A percentile compares a stretch with the other conserved stretches of the same genome.
phyloP scores from a whole-genome alignment of 2,329 filamentous ascomycete genomes.

The Aaosphaeria pasadenensis region DNA sequence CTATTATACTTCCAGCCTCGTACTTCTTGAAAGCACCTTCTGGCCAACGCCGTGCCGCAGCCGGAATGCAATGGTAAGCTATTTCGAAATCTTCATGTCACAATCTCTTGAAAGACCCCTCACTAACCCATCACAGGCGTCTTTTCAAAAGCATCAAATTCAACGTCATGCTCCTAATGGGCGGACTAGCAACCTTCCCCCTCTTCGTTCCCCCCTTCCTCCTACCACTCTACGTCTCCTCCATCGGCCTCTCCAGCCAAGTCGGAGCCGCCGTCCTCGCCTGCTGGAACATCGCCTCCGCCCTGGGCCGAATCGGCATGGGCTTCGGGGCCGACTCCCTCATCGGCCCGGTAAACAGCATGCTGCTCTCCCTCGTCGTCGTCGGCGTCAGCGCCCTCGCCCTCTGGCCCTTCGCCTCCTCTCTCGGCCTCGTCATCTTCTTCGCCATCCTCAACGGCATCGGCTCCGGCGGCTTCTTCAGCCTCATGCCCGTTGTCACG shows the following conservation, averaged over 20 bases:
- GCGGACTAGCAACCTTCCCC: conserved; percentile 57
- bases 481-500: conserved; percentile 62
- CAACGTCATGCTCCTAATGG: conserved; percentile 51
- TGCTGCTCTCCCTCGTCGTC: conserved; percentile 48
- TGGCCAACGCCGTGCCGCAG: neutral
- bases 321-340: conserved; percentile 42
- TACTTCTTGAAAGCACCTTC: neutral
- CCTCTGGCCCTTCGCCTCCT: conserved; percentile 59
- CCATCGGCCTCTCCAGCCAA: conserved; percentile 53
- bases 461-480: conserved; percentile 63
- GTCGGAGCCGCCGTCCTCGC: conserved; percentile 58
- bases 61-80: neutral
- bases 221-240: conserved; percentile 54
- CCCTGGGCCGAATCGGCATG: conserved; percentile 54
- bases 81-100: no score
- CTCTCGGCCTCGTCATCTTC: conserved; percentile 51
- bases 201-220: conserved; percentile 62
- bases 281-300: conserved; percentile 60
- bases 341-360: neutral
- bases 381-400: conserved; percentile 58
- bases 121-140: neutral
- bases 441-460: conserved; percentile 61
- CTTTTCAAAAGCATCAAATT: conserved; percentile 52
- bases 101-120: no score
- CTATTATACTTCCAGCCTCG: neutral